Conservation (phyloP, 208 protist species). For the Perkinsela sp. region DNA sequence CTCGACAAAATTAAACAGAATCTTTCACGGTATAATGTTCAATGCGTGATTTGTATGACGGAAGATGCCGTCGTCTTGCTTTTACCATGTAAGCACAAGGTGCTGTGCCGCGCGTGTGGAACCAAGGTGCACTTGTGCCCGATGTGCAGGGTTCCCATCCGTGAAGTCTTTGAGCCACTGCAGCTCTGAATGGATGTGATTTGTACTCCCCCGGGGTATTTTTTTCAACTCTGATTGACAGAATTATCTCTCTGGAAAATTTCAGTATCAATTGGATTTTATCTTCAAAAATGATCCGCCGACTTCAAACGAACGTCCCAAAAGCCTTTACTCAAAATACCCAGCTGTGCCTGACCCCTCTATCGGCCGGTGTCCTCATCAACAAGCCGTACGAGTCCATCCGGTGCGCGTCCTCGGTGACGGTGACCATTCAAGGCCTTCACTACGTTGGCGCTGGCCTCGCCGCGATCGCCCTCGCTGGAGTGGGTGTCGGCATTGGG, state of each 20-base stretch:
- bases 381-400: slow-evolving; percentile 6
- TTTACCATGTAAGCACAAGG: slow-evolving; percentile 45
- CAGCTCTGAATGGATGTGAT: slow-evolving; percentile 13
- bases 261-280: no score
- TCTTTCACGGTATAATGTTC: slow-evolving; percentile 26
- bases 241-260: no score
- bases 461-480: slow-evolving; percentile 52
- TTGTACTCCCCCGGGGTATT: no score
- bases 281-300: not conserved
- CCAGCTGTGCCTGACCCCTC: no score
- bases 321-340: not conserved
- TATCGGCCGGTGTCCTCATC: not conserved
- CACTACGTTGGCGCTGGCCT: slow-evolving; percentile 65
- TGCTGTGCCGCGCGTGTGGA: slow-evolving; percentile 34
- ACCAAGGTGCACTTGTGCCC: slow-evolving; percentile 17
- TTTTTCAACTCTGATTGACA: no score
- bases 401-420: slow-evolving; percentile 37
- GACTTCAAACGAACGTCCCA: not conserved
- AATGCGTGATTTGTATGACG: slow-evolving; percentile 48
- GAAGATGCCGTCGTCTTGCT: slow-evolving; percentile 33
- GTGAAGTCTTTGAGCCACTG: slow-evolving; percentile 45
- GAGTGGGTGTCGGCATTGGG: slow-evolving; percentile 61
- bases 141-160: slow-evolving; percentile 24
- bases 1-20: slow-evolving; percentile 33
- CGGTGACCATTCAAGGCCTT: slow-evolving; percentile 56